phyloP scores from a whole-genome alignment of 202 grass and related monocot species.

The Setaria italica region DNA sequence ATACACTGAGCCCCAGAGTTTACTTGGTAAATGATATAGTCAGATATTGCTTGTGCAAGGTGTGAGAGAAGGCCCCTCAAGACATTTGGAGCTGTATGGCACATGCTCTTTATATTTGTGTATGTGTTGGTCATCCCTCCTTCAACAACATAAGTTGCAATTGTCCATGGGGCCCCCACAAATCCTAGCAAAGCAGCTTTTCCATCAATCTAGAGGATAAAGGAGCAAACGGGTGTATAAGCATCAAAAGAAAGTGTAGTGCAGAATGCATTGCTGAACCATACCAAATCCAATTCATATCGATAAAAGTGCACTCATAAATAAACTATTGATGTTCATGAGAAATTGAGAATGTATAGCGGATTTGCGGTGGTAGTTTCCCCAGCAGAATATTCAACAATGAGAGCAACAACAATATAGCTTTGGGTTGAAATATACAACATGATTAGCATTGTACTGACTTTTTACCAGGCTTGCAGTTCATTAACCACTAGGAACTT shows the following conservation, averaged over 20 bases:
- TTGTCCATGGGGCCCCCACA: conserved; percentile 97
- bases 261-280: conserved; percentile 23
- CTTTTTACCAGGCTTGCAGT: conserved; percentile 28
- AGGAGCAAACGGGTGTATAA: conserved; percentile 44
- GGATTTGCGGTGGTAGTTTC: conserved; percentile 1
- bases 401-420: conserved; percentile 4
- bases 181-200: conserved; percentile 94
- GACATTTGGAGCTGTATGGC: conserved; percentile 79
- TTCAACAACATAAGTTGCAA: conserved; percentile 98
- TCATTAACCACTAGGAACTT: conserved; percentile 7
- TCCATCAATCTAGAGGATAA: conserved; percentile 70
- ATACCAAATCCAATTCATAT: conserved; percentile 10
- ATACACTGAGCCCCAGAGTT: conserved; percentile 96
- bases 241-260: conserved; percentile 27
- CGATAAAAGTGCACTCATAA: conserved; percentile 31
- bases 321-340: conserved; percentile 23
- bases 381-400: conserved; percentile 4
- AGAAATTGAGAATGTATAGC: neutral
- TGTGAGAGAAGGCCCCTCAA: conserved; percentile 87
- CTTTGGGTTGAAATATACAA: conserved; percentile 4
- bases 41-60: conserved; percentile 80
- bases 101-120: conserved; percentile 94
- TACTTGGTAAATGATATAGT: conserved; percentile 95
- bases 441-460: neutral
- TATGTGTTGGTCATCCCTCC: conserved; percentile 88